Base-by-base conservation (phyloP, 345 rosid genomes). In the Eucalyptus tenuipes region DNA sequence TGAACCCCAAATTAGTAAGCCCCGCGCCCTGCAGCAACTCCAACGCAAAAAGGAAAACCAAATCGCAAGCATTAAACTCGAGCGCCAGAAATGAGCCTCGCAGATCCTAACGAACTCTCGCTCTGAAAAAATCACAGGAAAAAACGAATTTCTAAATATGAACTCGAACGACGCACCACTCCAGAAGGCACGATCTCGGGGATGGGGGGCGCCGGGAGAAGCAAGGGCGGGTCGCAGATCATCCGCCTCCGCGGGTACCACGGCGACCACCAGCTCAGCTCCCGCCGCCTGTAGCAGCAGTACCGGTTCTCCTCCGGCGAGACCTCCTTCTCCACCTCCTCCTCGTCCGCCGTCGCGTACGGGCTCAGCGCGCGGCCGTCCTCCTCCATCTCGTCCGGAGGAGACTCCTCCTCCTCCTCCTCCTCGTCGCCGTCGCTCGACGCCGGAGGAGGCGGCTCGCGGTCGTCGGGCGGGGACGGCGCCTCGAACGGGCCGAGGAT, bases 21-120 rank as follows among this genome's bases (percentile, higher is more conserved):
- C 99, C 99, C 47, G 96, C 96, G 42, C 99, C 99, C 99, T 98
- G 90, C 88, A 89, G 84, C 89, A 85, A 61, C 59, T 49, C 49
- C 42, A 33, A 27, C 80, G 8, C 61, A 52, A 37, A 40, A 9
- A 27, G 66, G 86, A 45, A 37, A 86, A 18, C 49, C 13, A 86
- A 86, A 33, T 61, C 84, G 24, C 86, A 87, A 87, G 40, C 81
- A 71, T 71, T 33, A 71, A 71, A 71, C 13, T 71, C 45, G 17
- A 71, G 40, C 81, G 10, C 81, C 20, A 9, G 49, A 48, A 17
- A 17, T n/a, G 29, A 50, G 17, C 64, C 64, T 20, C 33, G 27
- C 25, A 20, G 37, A 48, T 31, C 87, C 44, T 22, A 12, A 86
- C 40, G 37, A 53, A 22, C 57, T 86, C 48, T 86, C 40, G 13